Conservation (phyloP, 768 basidiomycete genomes). For the Leccinum barrowsii region DNA sequence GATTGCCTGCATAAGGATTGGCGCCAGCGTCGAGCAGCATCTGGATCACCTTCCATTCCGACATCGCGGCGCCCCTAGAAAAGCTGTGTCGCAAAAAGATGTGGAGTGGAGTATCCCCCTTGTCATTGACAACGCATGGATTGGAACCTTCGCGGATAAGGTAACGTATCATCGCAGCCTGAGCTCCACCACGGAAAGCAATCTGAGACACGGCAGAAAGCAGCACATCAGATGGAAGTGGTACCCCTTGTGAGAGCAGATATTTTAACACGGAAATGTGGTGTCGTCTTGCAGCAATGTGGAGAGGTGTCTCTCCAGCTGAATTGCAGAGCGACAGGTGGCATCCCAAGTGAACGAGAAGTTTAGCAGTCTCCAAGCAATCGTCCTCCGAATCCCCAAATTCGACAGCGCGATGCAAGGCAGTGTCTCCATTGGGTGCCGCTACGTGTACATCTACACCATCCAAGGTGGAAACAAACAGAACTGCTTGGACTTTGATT, state of each 20-base stretch:
- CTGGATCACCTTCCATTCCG: too few relatives aligned
- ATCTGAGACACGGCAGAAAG: neutral
- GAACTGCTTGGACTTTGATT: neutral
- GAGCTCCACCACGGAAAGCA: too few relatives aligned
- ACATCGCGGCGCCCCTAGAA: too few relatives aligned
- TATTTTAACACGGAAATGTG: neutral
- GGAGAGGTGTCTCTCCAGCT: neutral
- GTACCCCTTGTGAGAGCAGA: neutral
- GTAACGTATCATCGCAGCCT: too few relatives aligned
- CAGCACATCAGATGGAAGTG: neutral
- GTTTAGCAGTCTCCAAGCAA: neutral
- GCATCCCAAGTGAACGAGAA: neutral
- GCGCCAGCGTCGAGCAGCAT: too few relatives aligned
- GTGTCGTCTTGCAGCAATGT: neutral
- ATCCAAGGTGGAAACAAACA: neutral
- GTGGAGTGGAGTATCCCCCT: too few relatives aligned
- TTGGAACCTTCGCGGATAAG: too few relatives aligned
- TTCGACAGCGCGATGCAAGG: neutral
- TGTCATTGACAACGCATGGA: too few relatives aligned
- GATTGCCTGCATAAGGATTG: too few relatives aligned
- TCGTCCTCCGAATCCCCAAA: neutral
- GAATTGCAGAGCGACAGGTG: neutral
- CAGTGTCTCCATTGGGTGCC: neutral
- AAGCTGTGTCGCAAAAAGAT: too few relatives aligned
- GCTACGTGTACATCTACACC: neutral